Base-by-base conservation (phyloP, 2,329 filamentous ascomycete genomes). In the Tricladium varicosporioides region DNA sequence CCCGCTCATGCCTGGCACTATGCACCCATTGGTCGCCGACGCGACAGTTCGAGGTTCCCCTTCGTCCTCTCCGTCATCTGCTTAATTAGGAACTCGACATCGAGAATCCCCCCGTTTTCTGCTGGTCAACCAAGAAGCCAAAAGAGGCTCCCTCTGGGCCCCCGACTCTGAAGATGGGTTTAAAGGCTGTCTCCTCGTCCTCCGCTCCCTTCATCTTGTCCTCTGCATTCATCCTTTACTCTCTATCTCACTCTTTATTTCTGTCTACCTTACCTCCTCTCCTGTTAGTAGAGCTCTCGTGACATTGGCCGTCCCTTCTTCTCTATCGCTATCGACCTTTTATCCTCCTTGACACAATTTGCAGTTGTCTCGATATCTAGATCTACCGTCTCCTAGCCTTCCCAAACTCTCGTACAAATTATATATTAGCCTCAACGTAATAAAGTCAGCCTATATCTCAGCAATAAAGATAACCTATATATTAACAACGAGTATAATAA, bases 21-120 rank as follows among this genome's bases (percentile, higher is more conserved):
- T 42, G 18, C 32, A 51, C n/a, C 48, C 16, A 51, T 51, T 51
- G n/a, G 48, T 32, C 32, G 32, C 19, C 32, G 22, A 22, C 15
- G 48, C 48, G 47, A 49, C 22, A 49, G 47, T 49, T 16, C 5
- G n/a, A n/a, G n/a, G n/a, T n/a, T n/a, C n/a, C n/a, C n/a, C n/a
- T n/a, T n/a, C n/a, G n/a, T n/a, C n/a, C n/a, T n/a, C 43, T 46
- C 16, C 15, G 43, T 46, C 43, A 46, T 46, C 18, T 16, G 5
- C 43, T 46, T 22, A n/a, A n/a, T n/a, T n/a, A n/a, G n/a, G n/a
- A n/a, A n/a, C 16, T 46, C 10, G 43, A 46, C 43, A 5, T 46
- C 16, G 10, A 46, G 3, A n/a, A n/a, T n/a, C 18, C 22, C 22
- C n/a, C 18, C 43, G n/a, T 46, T 46, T 16, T 22, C 18, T 15